A percentile compares a stretch with the other conserved stretches of the same genome.
phyloP scores from a whole-genome alignment of 345 rosid genomes.

The Camelina sativa region DNA sequence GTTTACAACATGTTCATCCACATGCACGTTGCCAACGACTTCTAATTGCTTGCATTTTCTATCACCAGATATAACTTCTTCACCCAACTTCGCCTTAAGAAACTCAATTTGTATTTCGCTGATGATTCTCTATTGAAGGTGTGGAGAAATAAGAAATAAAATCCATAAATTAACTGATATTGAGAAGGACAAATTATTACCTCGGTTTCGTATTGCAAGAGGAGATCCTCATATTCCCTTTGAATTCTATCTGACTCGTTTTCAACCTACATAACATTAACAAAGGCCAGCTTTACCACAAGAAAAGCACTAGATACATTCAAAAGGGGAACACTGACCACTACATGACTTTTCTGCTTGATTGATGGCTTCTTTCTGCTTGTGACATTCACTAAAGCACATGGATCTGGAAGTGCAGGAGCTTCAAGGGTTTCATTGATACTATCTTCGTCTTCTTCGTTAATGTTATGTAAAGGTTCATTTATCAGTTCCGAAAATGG shows the following conservation, averaged over 20 bases:
- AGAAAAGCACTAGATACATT: conserved; percentile 29
- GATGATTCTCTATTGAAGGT: conserved; percentile 56
- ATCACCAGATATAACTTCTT: conserved; percentile 41
- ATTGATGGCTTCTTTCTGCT: conserved; percentile 70
- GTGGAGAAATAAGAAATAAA: conserved; percentile 23
- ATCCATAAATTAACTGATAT: conserved; percentile 6
- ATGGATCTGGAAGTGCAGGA: conserved; percentile 69
- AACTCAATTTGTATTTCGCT: conserved; percentile 68
- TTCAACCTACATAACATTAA: conserved; percentile 56
- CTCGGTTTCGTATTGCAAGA: conserved; percentile 67
- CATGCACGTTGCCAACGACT: conserved; percentile 32
- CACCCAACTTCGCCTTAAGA: conserved; percentile 60
- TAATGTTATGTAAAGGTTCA: conserved; percentile 46
- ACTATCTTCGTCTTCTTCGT: conserved; percentile 50
- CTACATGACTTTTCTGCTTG: conserved; percentile 55
- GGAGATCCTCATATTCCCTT: conserved; percentile 71
- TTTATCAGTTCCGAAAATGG: conserved; percentile 70
- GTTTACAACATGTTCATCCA: conserved; percentile 48
- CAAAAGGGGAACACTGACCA: conserved; percentile 60
- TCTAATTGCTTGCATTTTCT: conserved; percentile 38
- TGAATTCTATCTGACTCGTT: conserved; percentile 52
- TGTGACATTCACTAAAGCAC: conserved; percentile 75
- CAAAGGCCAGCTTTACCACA: conserved; percentile 39
- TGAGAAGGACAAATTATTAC: conserved; percentile 46
- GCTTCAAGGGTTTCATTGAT: conserved; percentile 47